Evolutionary conservation across 805 yeast genomes (phyloP), one percentile per base, ranked within the genome.

Genomic region (Pichia thaimueangensis): DNA sequence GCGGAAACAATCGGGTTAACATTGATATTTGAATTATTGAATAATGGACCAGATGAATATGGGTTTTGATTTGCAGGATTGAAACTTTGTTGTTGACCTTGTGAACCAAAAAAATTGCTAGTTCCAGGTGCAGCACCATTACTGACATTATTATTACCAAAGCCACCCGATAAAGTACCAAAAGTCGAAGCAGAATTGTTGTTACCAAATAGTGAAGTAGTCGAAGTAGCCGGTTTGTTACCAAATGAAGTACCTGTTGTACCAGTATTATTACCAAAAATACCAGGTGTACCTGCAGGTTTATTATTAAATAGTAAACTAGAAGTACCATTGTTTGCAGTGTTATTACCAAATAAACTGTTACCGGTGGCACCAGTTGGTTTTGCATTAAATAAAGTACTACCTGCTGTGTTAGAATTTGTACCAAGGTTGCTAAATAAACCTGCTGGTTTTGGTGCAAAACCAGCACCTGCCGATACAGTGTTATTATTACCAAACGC

Each of bases 11-110:
- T 40, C 6, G 70, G 64, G n/a, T 24, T 34, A 15, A 33, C 20
- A 27, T 42, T 39, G 11, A 35, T 32, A 13, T 66, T 57, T 23
- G 60, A 52, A 33, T 58, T 60, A 4, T 64, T 45, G 52, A 85
- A 86, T 40, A 89, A 66, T 6, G 88, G 84, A 52, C 81, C 80
- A 37, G 76, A 72, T 1, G 96, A 95, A 57, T 86, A 89, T 34
- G 96, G 96, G 57, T 82, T 76, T 45, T 70, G 69, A 44, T 65
- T 68, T 64, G 47, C 46, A 41, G 48, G 27, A 29, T 50, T 45
- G 33, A 71, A 63, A 41, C 65, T 49, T 34, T 48, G 54, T 35
- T 52, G 54, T 33, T 49, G 54, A 28, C 44, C 57, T 34, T 49
- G 52, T 28, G 46, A 45, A 27, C 65, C 60, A 43, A 60, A 60